Base-by-base conservation (phyloP, 108 stramenopile genomes). In the Conticribra weissflogii region DNA sequence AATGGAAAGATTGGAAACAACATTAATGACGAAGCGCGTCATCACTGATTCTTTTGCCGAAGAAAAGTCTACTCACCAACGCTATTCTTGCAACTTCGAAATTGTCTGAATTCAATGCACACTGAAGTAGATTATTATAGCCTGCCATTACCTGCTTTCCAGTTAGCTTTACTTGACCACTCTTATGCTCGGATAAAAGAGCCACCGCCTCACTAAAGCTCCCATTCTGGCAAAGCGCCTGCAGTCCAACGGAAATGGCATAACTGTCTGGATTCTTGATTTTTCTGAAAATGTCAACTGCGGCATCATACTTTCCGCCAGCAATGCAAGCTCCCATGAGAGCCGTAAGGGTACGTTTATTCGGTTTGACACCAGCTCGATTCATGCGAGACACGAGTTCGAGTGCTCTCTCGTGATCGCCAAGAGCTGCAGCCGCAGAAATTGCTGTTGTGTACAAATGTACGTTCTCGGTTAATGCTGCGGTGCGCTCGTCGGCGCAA, bases 361-460 rank as follows among this genome's bases (percentile, higher is more conserved):
- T 95, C n/a, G 94, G 94, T 57, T 83, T 87, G 41, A 95, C 74
- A 2, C 94, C 94, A 8, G 81, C 79, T 8, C 57, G 77, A 48
- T 86, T 88, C 94, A 95, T 95, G 54, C 89, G 77, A 0, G 86
- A 66, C 23, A 95, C 65, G 22, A 91, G 67, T 12, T 91, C 94
- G 8, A 95, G 65, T 21, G 94, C 94, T 32, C 88, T 78, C 32
- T 89, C 91, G 58, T 86, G 79, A 54, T 92, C 83, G 0, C 86
- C 85, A 23, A 92, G 61, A 9, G 83, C 74, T 8, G 91, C 83
- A 18, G 94, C 91, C 1, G 94, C 91, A 3, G 89, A 79, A 34
- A 95, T 90, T 15, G 94, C 94, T 17, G 91, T 89, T 29, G 94
- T 95, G 81, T 92, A 95, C n/a, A 95, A 80, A 47, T 87, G 76